Conservation (phyloP, 805 yeast species). For the Wickerhamia fluorescens region DNA sequence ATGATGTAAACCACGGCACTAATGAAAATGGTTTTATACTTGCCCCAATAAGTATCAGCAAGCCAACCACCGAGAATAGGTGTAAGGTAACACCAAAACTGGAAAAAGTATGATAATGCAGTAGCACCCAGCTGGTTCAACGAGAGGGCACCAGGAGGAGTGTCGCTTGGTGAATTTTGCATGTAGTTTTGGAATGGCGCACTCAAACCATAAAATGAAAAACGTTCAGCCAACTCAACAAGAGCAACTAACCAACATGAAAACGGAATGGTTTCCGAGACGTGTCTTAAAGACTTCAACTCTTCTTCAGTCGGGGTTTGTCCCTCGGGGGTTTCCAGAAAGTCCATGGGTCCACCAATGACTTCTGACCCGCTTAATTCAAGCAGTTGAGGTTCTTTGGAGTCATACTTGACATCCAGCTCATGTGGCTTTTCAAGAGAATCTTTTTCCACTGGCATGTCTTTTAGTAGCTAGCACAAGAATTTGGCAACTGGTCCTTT, state of each 20-base stretch:
- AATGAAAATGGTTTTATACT: constrained; percentile 58
- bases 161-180: constrained; percentile 43
- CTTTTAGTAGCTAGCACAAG: too few species aligned
- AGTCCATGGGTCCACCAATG: neutral
- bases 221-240: constrained; percentile 76
- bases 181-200: constrained; percentile 76
- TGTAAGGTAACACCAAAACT: constrained; percentile 76
- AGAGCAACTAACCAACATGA: constrained; percentile 59
- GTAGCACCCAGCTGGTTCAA: constrained; percentile 60
- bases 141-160: constrained; percentile 48
- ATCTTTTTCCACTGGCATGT: too few species aligned
- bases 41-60: constrained; percentile 71
- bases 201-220: constrained; percentile 71
- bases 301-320: constrained; percentile 49
- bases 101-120: constrained; percentile 67
- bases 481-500: too few species aligned
- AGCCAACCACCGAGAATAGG: constrained; percentile 73
- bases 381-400: too few species aligned
- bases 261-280: constrained; percentile 44
- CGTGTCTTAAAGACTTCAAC: constrained; percentile 43
- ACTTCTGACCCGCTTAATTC: too few species aligned
- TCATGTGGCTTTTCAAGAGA: too few species aligned
- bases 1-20: constrained; percentile 53
- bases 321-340: constrained; percentile 20
- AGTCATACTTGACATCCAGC: too few species aligned